A percentile compares a stretch with the other conserved stretches of the same genome.
phyloP scores from a whole-genome alignment of 164 flowering plant genomes.

The Nymphaea thermarum region DNA sequence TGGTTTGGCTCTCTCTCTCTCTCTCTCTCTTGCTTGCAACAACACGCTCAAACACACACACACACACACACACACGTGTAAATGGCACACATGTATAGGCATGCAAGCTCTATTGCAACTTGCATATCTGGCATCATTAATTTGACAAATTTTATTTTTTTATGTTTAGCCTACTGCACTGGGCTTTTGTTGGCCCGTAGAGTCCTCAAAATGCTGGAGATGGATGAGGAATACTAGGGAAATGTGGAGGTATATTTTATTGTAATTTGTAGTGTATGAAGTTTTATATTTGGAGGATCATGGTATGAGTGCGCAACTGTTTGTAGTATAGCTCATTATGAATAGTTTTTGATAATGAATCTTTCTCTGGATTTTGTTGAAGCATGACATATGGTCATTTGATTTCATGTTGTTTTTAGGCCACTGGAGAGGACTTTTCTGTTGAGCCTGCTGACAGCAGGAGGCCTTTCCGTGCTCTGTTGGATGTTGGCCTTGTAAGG shows the following conservation, averaged over 20 bases:
- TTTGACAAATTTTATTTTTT: not conserved
- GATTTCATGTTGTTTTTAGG: constrained; percentile 9
- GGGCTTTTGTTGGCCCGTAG: constrained; percentile 30
- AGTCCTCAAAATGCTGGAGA: constrained; percentile 25
- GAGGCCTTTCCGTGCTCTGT: constrained; percentile 47
- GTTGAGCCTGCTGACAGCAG: constrained; percentile 30
- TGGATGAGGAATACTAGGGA: constrained; percentile 27
- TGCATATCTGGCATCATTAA: not conserved
- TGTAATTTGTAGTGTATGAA: too few relatives aligned
- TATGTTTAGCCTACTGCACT: constrained; percentile 14
- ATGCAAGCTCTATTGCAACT: not conserved
- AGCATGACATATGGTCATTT: not conserved
- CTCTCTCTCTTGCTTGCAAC: not conserved
- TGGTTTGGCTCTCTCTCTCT: constrained; percentile 24
- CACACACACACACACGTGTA: too few relatives aligned
- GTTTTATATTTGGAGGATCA: too few relatives aligned
- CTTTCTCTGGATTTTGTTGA: not conserved
- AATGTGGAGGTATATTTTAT: constrained; percentile 20
- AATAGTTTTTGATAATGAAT: not conserved
- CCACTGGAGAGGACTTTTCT: constrained; percentile 35
- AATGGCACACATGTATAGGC: not conserved
- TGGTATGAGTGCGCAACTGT: too few relatives aligned
- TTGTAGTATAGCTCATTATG: too few relatives aligned
- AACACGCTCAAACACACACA: too few relatives aligned
- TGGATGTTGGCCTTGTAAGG: constrained; percentile 39